Evolutionary conservation across 768 basidiomycete genomes (phyloP), one percentile per base, ranked within the genome.

Genomic region (Hygrocybe punicea): DNA sequence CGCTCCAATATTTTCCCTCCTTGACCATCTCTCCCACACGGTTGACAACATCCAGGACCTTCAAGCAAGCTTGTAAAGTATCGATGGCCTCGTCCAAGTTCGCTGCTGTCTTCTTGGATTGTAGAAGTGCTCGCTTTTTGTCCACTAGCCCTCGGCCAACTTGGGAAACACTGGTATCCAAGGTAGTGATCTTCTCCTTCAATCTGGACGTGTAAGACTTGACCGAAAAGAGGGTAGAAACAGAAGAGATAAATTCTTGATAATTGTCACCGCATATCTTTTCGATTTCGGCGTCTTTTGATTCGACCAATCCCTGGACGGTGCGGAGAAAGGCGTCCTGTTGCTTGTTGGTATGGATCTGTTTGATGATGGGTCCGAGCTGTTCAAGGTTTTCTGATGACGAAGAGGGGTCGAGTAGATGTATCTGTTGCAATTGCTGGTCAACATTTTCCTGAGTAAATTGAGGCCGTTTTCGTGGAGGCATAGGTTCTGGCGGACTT

Each of bases 11-110:
- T 76, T 89, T 94, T 53, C 91, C 90, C 64, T 94, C 87, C 65
- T 84, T 82, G 65, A 99, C 89, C 87, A 98, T 93, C 69, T 92
- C 85, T 34, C 91, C 86, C 50, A 98, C 93, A 44, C 93, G 85
- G 71, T 93, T 84, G 13, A 97, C 88, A 58, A 97, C 86, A 68
- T 99, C 97, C 61, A 99, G 76, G 4, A 98, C 85, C 57, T 93
- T 85, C 58, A 99, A 75, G 66, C 91, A 96, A 13, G 92, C 89
- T 72, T 98, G 95, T 11, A 98, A 74, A 7, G 92, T 91, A 68
- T 98, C 97, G 62, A 99, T 94, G 14, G 92, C 92, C 71, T 98
- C 94, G 72, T 99, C 97, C 42, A 99, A 78, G 71, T 98, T 95
- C 9, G 88, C 83, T 4, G 93, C 93, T 0, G 96, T 95, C 73